Evolutionary conservation across 1,139 yeast species (phyloP).

Genomic region (Waltiozyma sp.): DNA sequence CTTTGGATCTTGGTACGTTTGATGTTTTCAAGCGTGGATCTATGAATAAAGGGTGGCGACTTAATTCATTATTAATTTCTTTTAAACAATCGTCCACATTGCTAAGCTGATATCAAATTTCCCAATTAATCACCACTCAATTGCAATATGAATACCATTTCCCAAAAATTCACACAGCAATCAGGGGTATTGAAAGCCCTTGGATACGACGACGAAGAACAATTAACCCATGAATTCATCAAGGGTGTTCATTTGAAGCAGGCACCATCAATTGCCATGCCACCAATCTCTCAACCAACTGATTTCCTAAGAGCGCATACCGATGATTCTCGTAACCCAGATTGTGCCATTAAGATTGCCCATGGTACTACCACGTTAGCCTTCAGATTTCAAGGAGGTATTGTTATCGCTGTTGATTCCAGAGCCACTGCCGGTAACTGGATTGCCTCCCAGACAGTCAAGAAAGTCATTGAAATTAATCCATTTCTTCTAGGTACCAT

Average conservation of each 20-base stretch:
- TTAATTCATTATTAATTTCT: too few relatives aligned
- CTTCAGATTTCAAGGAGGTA: slow-evolving; percentile 92
- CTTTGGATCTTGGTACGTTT: too few relatives aligned
- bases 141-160: slow-evolving; percentile 18
- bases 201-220: slow-evolving; percentile 21
- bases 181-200: slow-evolving; percentile 15
- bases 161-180: slow-evolving; percentile 27
- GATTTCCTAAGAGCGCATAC: slow-evolving; percentile 96
- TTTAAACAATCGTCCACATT: too few relatives aligned
- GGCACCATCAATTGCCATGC: slow-evolving; percentile 61
- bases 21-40: too few relatives aligned
- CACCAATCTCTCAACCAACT: slow-evolving; percentile 87
- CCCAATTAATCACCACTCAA: neutral
- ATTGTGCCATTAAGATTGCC: slow-evolving; percentile 89
- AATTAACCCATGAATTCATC: slow-evolving; percentile 25
- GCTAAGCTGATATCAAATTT: neutral
- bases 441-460: slow-evolving; percentile 97
- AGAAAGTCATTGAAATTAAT: slow-evolving; percentile 93
- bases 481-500: slow-evolving; percentile 91
- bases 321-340: slow-evolving; percentile 86
- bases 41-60: too few relatives aligned
- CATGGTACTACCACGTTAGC: slow-evolving; percentile 98
- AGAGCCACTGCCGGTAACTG: slow-evolving; percentile 98
- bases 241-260: slow-evolving; percentile 21
- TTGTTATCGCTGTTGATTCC: slow-evolving; percentile 92